Conservation (phyloP, 305 asterid genomes). For the Euphrasia arctica region DNA sequence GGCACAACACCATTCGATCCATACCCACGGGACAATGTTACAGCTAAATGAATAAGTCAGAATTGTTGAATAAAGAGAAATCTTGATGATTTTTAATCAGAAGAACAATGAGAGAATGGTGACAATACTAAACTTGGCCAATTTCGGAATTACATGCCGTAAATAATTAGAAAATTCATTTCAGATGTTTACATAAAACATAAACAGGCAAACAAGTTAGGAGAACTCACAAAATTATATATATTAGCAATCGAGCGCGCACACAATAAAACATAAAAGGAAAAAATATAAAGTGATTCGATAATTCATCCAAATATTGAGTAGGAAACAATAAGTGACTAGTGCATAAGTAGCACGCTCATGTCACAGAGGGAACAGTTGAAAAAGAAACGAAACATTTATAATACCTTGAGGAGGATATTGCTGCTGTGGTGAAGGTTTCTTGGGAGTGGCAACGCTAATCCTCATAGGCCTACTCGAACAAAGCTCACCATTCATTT, state of each 20-base stretch:
- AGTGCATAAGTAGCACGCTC: not conserved
- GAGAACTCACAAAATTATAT: not conserved
- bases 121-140: not conserved
- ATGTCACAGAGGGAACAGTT: not conserved
- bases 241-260: not conserved
- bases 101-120: not conserved
- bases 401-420: conserved; percentile 77
- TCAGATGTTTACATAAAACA: not conserved
- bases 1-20: conserved; percentile 68
- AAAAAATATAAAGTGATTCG: not conserved
- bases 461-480: conserved; percentile 91
- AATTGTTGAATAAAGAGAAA: conserved; percentile 10
- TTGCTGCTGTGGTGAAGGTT: conserved; percentile 64
- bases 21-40: conserved; percentile 73
- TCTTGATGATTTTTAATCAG: not conserved
- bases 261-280: not conserved
- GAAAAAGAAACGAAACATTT: not conserved
- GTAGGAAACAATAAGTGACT: not conserved
- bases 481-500: conserved; percentile 91
- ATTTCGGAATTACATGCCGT: not conserved
- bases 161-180: not conserved
- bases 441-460: conserved; percentile 94
- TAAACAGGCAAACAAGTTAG: not conserved
- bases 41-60: conserved; percentile 40
- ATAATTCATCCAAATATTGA: not conserved